phyloP scores from a whole-genome alignment of 2,329 filamentous ascomycete species.

The Sporothrix pseudoabietina region DNA sequence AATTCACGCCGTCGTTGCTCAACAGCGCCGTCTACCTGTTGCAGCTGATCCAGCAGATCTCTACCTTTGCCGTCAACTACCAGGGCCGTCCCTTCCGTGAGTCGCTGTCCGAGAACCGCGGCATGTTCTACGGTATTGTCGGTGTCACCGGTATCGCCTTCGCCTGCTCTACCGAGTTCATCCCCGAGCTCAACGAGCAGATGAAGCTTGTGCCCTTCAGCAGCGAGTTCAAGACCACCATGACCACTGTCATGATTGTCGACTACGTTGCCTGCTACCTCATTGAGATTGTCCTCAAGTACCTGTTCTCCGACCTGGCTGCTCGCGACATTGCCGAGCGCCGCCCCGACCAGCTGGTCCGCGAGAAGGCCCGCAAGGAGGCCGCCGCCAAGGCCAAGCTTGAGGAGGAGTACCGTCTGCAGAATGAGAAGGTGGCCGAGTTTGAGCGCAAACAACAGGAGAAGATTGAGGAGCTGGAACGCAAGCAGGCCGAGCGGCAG shows the following conservation, averaged over 20 bases:
- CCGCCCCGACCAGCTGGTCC: slow-evolving; percentile 79
- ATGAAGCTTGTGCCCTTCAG: slow-evolving; percentile 91
- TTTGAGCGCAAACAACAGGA: slow-evolving; percentile 62
- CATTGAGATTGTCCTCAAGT: slow-evolving; percentile 85
- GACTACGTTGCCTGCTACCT: slow-evolving; percentile 87
- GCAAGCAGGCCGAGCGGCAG: slow-evolving; percentile 19
- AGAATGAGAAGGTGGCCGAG: slow-evolving; percentile 58
- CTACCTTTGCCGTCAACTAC: slow-evolving; percentile 99
- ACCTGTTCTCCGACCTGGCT: slow-evolving; percentile 82
- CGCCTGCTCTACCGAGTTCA: slow-evolving; percentile 89
- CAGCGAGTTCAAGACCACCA: slow-evolving; percentile 81
- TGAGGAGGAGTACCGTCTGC: slow-evolving; percentile 56
- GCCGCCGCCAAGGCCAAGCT: slow-evolving; percentile 55
- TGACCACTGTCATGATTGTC: slow-evolving; percentile 81
- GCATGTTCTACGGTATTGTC: slow-evolving; percentile 97
- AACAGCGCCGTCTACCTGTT: slow-evolving; percentile 97
- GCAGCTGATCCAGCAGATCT: slow-evolving; percentile 98
- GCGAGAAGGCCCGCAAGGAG: slow-evolving; percentile 70
- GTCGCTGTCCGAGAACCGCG: slow-evolving; percentile 89
- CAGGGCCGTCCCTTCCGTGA: slow-evolving; percentile 98
- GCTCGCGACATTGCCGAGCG: slow-evolving; percentile 91
- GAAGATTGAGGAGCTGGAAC: slow-evolving; percentile 38
- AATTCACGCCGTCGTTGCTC: slow-evolving; percentile 89
- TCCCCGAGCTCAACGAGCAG: slow-evolving; percentile 92
- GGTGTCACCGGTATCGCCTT: slow-evolving; percentile 90